Base-by-base conservation (phyloP, 2,329 filamentous ascomycete species). In the Pseudomassariella vexata region DNA sequence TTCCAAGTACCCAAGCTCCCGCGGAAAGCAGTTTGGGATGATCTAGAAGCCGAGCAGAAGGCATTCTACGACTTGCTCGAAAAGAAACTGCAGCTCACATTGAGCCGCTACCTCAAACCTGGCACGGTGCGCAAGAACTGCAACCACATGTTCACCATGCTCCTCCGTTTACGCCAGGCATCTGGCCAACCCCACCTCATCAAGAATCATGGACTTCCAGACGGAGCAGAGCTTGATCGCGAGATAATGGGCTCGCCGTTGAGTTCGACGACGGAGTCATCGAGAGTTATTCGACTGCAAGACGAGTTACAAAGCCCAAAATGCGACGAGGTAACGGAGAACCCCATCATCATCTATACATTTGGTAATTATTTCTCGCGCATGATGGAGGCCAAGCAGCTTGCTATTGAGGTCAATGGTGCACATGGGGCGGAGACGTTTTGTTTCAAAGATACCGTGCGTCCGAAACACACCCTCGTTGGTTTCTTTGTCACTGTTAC, bases 171-270 rank as follows among this genome's bases (percentile, higher is more conserved):
- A n/a, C 78, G 85, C 14, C 85, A 92, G 56, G 80, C 80, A 15
- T 88, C 82, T 49, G 89, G 84, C 46, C 85, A 92, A 53, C 85
- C 84, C 2, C 79, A 88, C 48, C 75, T 85, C 31, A 76, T 76
- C 18, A 61, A 70, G 9, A 72, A 52, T 10, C 41, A 49, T 17
- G 42, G 42, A 5, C 49, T 57, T 10, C 53, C 53, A 5, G 46
- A 53, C 2, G 50, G 49, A 2, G 32, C 44, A 7, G 28, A 47
- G 17, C 38, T 53, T 9, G 41, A 40, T 8, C 26, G 41, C 2
- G 39, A 51, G 3, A 45, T 53, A 6, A 57, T 57, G 53, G n/a
- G n/a, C n/a, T n/a, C n/a, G n/a, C n/a, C n/a, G n/a, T n/a, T n/a
- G n/a, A n/a, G n/a, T n/a, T n/a, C n/a, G n/a, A n/a, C n/a, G n/a